Conservation (phyloP, 1,139 yeast species). For the Yamadazyma spencermartinsiae region DNA sequence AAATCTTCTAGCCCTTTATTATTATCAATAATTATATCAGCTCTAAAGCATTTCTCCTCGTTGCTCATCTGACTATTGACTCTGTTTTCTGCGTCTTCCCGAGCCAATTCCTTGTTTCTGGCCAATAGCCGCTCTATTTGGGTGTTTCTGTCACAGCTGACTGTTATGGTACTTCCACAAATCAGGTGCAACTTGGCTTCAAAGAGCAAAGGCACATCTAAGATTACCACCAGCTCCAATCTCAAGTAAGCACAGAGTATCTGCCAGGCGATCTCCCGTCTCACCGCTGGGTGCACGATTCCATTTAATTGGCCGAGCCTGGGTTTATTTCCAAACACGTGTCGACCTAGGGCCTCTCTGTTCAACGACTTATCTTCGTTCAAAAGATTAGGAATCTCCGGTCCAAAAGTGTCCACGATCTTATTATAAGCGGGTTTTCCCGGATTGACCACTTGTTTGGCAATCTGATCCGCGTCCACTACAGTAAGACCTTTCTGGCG, state of each 20-base stretch:
- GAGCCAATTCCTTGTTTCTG: constrained; percentile 68
- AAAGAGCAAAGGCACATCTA: constrained; percentile 89
- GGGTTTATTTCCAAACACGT: constrained; percentile 68
- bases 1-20: constrained; percentile 52
- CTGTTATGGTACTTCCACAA: constrained; percentile 74
- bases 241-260: constrained; percentile 56
- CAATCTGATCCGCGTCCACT: constrained; percentile 89
- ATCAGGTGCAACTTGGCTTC: constrained; percentile 71
- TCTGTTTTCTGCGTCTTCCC: constrained; percentile 69
- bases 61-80: constrained; percentile 77
- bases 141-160: constrained; percentile 54
- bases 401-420: constrained; percentile 61
- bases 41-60: constrained; percentile 52
- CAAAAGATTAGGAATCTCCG: constrained; percentile 56
- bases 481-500: constrained; percentile 56
- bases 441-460: constrained; percentile 81
- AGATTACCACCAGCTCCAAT: constrained; percentile 56
- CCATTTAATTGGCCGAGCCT: constrained; percentile 61
- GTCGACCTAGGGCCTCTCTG: constrained; percentile 72
- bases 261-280: constrained; percentile 61
- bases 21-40: constrained; percentile 74
- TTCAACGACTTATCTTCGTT: constrained; percentile 49
- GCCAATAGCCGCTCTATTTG: constrained; percentile 64
- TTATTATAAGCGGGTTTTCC: constrained; percentile 68
- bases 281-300: constrained; percentile 89